These are phyloP conservation scores for Euphorbia peplus DNA, from an alignment of 345 rosid species.

Conservation along the genomic window DNA sequence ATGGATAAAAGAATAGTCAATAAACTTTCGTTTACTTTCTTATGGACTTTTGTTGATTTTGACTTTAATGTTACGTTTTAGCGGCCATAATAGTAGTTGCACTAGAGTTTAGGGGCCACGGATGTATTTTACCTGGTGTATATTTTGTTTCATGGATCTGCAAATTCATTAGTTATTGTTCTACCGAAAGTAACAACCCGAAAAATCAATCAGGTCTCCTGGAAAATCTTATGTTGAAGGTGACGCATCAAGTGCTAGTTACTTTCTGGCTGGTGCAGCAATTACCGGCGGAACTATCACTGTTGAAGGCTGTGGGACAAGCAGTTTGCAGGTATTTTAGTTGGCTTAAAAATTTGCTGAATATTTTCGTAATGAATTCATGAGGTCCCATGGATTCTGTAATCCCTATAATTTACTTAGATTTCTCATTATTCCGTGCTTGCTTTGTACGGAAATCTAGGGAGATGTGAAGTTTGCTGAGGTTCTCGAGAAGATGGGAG, in stretches of 20 bases:
- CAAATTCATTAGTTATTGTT: slow-evolving; percentile 8
- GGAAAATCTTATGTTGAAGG: slow-evolving; percentile 93
- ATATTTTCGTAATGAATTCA: slow-evolving; percentile 2
- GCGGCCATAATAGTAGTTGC: too few relatives aligned
- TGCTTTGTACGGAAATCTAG: slow-evolving; percentile 28
- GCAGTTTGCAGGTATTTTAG: slow-evolving; percentile 78
- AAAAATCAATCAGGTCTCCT: slow-evolving; percentile 58
- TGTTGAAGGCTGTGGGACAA: slow-evolving; percentile 95
- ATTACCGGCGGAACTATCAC: slow-evolving; percentile 91
- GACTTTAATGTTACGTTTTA: too few relatives aligned
- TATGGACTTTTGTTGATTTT: too few relatives aligned
- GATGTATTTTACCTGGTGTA: too few relatives aligned
- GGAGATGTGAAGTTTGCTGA: slow-evolving; percentile 95
- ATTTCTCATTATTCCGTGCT: not conserved
- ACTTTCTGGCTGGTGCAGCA: slow-evolving; percentile 96
- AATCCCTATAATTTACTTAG: not conserved
- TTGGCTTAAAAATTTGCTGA: not conserved
- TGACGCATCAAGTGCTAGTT: slow-evolving; percentile 99
- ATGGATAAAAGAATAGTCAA: too few relatives aligned
- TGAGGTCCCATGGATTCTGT: slow-evolving; percentile 1
- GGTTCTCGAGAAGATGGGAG: slow-evolving; percentile 96
- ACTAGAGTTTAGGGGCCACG: too few relatives aligned
- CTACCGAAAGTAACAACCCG: slow-evolving; percentile 12
- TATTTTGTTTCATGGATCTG: not conserved
- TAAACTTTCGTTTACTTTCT: too few relatives aligned